These are phyloP conservation scores for Sphaerulina vaccinii DNA, from an alignment of 2,329 filamentous ascomycete genomes.

Conservation along the genomic window DNA sequence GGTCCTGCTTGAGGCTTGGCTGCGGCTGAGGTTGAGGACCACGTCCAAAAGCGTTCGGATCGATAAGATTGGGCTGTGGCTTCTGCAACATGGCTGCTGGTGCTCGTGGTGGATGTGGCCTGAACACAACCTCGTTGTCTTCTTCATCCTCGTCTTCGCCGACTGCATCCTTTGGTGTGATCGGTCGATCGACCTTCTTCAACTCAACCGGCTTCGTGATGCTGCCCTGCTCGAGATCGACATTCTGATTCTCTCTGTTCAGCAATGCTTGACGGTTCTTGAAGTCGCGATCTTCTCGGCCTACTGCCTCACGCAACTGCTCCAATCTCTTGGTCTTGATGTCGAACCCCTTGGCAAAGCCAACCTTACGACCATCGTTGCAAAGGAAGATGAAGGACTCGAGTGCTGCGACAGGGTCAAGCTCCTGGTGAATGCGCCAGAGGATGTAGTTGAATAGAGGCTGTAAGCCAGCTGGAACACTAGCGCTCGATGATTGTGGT, in stretches of 20 bases:
- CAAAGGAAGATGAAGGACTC: conserved; percentile 54
- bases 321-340: conserved; percentile 51
- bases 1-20: conserved; percentile 6
- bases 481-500: conserved; percentile 29
- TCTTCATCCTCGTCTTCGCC: conserved; percentile 22
- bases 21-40: conserved; percentile 28
- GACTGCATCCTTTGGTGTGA: conserved; percentile 8
- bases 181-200: conserved; percentile 6
- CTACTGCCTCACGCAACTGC: conserved; percentile 50
- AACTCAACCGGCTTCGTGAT: background rate
- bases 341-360: conserved; percentile 50
- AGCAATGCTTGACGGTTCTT: conserved; percentile 38
- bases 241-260: conserved; percentile 28
- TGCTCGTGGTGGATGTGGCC: conserved; percentile 34
- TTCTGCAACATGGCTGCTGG: conserved; percentile 36
- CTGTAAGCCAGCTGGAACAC: conserved; percentile 43
- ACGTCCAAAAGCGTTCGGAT: conserved; percentile 51
- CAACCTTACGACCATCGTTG: conserved; percentile 48
- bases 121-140: conserved; percentile 28
- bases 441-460: conserved; percentile 53
- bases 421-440: conserved; percentile 52
- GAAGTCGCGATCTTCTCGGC: conserved; percentile 50
- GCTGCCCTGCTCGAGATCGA: conserved; percentile 5
- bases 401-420: conserved; percentile 47
- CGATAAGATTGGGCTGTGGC: conserved; percentile 39